Base-by-base conservation (phyloP, 2,329 filamentous ascomycete genomes). In the Didymella pinodella region DNA sequence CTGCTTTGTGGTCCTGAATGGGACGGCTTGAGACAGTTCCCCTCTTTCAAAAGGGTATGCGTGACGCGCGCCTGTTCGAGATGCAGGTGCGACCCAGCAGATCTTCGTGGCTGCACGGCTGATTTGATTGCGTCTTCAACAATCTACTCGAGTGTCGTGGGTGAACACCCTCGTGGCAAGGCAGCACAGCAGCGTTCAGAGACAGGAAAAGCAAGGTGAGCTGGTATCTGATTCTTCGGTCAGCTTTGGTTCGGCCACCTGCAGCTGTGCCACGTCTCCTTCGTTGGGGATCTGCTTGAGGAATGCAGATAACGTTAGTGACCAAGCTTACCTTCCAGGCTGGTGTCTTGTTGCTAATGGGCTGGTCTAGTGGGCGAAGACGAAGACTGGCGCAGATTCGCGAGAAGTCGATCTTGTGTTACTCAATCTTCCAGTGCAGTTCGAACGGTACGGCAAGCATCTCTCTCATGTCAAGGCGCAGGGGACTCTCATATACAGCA, bases 401-500 rank as follows among this genome's bases (percentile, higher is more conserved):
- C 34, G 28, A 48, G 41, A 46, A 41, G 48, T 56, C 25, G 52
- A 47, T 60, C 55, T 59, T 53, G 67, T 63, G 65, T 67, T 62
- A 69, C 68, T 59, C 58, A 62, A 64, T 59, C 64, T 65, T 57
- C 48, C 59, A 50, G 59, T 67, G 57, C 59, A 60, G 60, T 63
- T 65, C 49, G 65, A 62, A 59, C 48, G 56, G 60, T 61, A 53
- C 53, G 59, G 55, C 62, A 65, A 59, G 62, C 63, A 65, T 63
- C 46, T 56, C 49, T 63, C 52, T 38, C 36, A 56, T 41, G 46
- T 59, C 54, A 63, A 59, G 65, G 68, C 62, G 65, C 71, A 68
- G 64, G 68, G 71, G 66, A 67, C 63, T 63, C 58, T 70, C 69
- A 73, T 69, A 70, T 73, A 76, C 50, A 50, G 31, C 29, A 47